These are phyloP conservation scores for Vishniacozyma victoriae DNA, from an alignment of 768 basidiomycete genomes.

Conservation along the genomic window DNA sequence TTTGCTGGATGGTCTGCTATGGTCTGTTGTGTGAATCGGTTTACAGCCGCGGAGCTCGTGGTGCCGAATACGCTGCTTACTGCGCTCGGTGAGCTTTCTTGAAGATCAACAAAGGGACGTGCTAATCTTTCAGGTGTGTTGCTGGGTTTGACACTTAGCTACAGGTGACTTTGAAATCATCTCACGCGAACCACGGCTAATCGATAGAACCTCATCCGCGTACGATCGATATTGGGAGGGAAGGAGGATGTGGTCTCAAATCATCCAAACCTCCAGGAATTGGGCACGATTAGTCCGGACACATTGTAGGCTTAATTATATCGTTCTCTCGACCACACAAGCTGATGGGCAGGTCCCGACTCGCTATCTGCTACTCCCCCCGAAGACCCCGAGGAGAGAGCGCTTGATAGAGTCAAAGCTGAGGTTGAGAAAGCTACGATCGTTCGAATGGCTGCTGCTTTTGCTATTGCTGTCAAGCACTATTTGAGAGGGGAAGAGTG, in stretches of 20 bases:
- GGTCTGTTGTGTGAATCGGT: conserved; percentile 24
- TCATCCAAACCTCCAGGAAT: conserved; percentile 33
- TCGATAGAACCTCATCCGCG: conserved; percentile 32
- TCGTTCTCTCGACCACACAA: not conserved
- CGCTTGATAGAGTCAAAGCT: conserved; percentile 18
- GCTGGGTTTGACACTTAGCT: conserved; percentile 40
- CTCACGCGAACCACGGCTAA: not conserved
- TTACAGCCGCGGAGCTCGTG: conserved; percentile 26
- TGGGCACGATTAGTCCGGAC: conserved; percentile 44
- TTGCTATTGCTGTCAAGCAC: conserved; percentile 44
- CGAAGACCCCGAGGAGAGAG: conserved; percentile 14
- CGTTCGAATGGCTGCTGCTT: conserved; percentile 40
- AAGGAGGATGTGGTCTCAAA: conserved; percentile 40
- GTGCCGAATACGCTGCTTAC: conserved; percentile 39
- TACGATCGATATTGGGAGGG: conserved; percentile 43
- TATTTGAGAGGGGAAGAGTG: conserved; percentile 45
- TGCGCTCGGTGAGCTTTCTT: conserved; percentile 19
- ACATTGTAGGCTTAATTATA: conserved; percentile 21
- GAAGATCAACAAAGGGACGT: not conserved
- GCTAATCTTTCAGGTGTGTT: conserved; percentile 23
- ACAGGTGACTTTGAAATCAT: conserved; percentile 15
- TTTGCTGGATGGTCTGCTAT: conserved; percentile 30
- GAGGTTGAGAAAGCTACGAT: conserved; percentile 35
- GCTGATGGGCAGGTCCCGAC: conserved; percentile 28
- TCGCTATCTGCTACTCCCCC: conserved; percentile 8